Evolutionary conservation across 2,329 filamentous ascomycete genomes (phyloP).

Genomic region (Pyricularia sp.): DNA sequence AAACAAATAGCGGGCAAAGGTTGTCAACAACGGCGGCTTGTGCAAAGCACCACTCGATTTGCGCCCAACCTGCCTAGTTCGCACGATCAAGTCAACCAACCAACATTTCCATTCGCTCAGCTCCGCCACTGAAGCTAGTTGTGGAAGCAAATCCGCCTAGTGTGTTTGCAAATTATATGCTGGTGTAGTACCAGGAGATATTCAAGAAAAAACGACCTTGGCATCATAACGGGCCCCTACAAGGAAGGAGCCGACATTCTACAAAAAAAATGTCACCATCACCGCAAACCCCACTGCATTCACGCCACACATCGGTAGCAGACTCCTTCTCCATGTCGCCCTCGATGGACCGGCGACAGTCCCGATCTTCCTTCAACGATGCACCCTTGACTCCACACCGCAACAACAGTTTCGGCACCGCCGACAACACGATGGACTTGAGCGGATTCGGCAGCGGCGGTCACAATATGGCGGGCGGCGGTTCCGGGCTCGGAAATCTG

Average conservation of each 20-base stretch:
- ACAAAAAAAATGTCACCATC: constrained; percentile 30
- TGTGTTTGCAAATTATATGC: not conserved
- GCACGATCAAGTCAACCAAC: not conserved
- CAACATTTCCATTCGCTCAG: not conserved
- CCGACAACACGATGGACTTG: constrained; percentile 27
- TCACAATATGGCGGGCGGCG: constrained; percentile 27
- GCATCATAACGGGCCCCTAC: not conserved
- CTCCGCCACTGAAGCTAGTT: not conserved
- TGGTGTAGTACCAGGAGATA: not conserved
- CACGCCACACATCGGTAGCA: constrained; percentile 35
- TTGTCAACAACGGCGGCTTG: not conserved
- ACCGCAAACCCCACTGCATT: constrained; percentile 49
- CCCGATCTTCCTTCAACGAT: constrained; percentile 33
- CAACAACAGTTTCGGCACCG: constrained; percentile 36
- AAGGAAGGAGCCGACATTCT: not conserved
- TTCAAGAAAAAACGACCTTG: not conserved
- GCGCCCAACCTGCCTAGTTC: not conserved
- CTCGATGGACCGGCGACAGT: constrained; percentile 36
- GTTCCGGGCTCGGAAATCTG: constrained; percentile 62
- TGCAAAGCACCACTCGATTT: not conserved
- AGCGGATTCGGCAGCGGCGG: constrained; percentile 31
- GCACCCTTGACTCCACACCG: constrained; percentile 39
- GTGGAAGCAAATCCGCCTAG: not conserved
- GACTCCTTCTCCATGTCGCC: constrained; percentile 23
- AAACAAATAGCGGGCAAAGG: not conserved